These are phyloP conservation scores for Medicago arabica DNA, from an alignment of 306 rosid species.

Conservation along the genomic window DNA sequence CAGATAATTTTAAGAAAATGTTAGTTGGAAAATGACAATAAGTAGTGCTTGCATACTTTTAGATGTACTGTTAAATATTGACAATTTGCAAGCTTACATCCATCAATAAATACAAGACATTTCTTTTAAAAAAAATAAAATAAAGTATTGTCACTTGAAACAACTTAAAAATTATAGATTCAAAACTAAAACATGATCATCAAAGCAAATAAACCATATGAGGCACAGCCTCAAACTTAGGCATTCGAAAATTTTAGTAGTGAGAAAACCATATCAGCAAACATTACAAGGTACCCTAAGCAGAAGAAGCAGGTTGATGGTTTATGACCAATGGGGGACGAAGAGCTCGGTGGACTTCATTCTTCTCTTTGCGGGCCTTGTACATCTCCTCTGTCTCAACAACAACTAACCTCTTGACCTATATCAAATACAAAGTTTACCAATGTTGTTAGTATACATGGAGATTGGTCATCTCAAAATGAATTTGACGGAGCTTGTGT, in stretches of 20 bases:
- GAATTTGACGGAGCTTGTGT: not conserved
- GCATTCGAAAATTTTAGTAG: slow-evolving; percentile 28
- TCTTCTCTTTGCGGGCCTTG: slow-evolving; percentile 77
- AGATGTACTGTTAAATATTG: too few species aligned
- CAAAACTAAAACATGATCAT: slow-evolving; percentile 34
- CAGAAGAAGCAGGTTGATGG: slow-evolving; percentile 63
- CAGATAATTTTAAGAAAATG: too few species aligned
- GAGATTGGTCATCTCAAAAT: slow-evolving; percentile 24
- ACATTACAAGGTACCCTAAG: slow-evolving; percentile 56
- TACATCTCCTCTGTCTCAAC: slow-evolving; percentile 90
- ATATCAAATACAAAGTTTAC: slow-evolving; percentile 29
- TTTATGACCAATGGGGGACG: slow-evolving; percentile 72
- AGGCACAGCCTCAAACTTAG: slow-evolving; percentile 13
- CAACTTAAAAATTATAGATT: slow-evolving; percentile 31
- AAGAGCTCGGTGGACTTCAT: slow-evolving; percentile 61
- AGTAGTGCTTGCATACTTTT: too few species aligned
- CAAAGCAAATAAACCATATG: slow-evolving; percentile 37
- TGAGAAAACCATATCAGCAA: slow-evolving; percentile 30
- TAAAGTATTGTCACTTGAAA: too few species aligned
- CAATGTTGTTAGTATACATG: slow-evolving; percentile 30
- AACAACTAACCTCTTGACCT: slow-evolving; percentile 90
- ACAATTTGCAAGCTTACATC: too few species aligned
- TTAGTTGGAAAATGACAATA: too few species aligned
- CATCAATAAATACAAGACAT: too few species aligned
- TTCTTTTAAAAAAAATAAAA: too few species aligned